Conservation (phyloP, 73 alveolate genomes). For the Tetrahymena borealis region DNA sequence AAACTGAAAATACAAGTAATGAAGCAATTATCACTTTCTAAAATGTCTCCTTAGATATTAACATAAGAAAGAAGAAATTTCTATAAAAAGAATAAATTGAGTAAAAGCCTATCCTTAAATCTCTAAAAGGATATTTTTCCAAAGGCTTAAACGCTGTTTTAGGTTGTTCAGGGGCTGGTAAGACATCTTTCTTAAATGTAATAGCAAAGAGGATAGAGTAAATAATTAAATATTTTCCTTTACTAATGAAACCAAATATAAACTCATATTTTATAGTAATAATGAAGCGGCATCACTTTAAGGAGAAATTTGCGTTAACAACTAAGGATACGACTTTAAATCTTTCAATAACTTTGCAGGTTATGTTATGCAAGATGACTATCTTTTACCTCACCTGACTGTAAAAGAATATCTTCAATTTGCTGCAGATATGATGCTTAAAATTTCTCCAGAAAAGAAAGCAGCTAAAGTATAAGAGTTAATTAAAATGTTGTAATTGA, state of each 20-base stretch:
- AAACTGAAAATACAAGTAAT: too few species aligned
- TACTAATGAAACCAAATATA: background rate
- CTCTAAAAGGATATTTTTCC: background rate
- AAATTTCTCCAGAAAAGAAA: background rate
- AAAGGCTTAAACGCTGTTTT: background rate
- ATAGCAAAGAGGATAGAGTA: background rate
- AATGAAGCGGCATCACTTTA: background rate
- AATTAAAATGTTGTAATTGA: background rate
- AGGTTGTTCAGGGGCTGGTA: background rate
- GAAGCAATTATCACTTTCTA: too few species aligned
- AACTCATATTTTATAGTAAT: background rate
- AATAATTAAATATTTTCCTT: background rate
- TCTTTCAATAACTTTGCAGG: constrained; percentile 26
- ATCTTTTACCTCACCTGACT: constrained; percentile 27
- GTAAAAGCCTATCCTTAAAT: background rate
- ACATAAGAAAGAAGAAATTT: too few species aligned
- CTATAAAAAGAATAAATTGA: background rate
- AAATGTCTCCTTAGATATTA: too few species aligned
- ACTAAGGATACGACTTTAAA: background rate
- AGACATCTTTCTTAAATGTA: background rate
- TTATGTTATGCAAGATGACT: constrained; percentile 54
- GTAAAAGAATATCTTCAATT: constrained; percentile 47
- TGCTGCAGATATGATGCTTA: constrained; percentile 33
- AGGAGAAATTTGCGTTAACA: background rate
- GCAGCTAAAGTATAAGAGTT: background rate